A percentile compares a stretch with the other conserved stretches of the same genome.
Conservation (phyloP, 2,329 filamentous ascomycete species). For the Talaromyces sp. region DNA sequence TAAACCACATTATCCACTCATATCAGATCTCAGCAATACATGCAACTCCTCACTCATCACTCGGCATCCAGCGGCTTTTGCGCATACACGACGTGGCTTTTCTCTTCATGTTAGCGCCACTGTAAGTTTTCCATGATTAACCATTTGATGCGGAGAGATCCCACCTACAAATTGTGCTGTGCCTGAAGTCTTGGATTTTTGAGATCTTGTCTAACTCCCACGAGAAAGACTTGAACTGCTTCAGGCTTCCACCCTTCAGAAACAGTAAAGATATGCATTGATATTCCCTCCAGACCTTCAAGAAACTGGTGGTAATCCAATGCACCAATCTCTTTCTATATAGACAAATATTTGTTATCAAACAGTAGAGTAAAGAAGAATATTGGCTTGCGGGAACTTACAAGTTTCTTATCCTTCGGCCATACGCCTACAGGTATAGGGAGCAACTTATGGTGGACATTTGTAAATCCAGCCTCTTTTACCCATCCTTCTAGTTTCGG, state of each 20-base stretch:
- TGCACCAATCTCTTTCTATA: conserved; percentile 27
- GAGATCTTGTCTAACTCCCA: conserved; percentile 12
- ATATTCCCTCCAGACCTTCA: conserved; percentile 15
- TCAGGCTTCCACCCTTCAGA: conserved; percentile 20
- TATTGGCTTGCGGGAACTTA: background rate
- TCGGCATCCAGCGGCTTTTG: conserved; percentile 39
- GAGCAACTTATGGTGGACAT: conserved; percentile 16
- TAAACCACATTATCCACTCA: too few relatives aligned
- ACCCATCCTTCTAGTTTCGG: conserved; percentile 19
- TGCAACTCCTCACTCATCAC: background rate
- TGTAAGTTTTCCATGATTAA: background rate
- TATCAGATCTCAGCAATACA: too few relatives aligned
- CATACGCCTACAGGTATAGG: conserved; percentile 18
- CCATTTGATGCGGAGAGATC: background rate
- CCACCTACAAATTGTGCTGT: conserved; percentile 14
- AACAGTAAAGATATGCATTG: conserved; percentile 13
- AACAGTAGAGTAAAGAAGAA: background rate
- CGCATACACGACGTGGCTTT: conserved; percentile 14
- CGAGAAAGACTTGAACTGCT: conserved; percentile 14
- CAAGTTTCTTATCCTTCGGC: conserved; percentile 18
- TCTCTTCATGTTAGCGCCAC: background rate
- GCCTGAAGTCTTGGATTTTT: conserved; percentile 13
- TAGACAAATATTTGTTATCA: background rate
- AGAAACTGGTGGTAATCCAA: conserved; percentile 15
- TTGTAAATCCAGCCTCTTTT: conserved; percentile 17